phyloP scores from a whole-genome alignment of 768 basidiomycete genomes.

The Sarcodon sp. region DNA sequence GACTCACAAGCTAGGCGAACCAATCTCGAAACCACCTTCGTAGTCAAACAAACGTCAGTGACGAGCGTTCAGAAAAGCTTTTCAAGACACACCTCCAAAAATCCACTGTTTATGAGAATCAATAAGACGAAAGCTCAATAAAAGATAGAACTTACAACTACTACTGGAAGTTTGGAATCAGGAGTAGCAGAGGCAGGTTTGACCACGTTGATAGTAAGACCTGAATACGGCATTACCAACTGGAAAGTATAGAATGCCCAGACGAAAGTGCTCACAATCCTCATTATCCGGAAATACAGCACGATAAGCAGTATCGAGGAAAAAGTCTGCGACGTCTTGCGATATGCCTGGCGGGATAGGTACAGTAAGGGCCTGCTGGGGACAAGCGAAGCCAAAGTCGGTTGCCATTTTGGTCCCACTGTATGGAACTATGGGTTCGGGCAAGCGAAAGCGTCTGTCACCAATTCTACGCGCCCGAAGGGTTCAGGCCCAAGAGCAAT shows the following conservation, averaged over 20 bases:
- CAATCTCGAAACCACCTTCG: no score
- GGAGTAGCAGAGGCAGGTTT: constrained; percentile 27
- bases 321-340: constrained; percentile 18
- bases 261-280: constrained; percentile 26
- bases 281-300: constrained; percentile 22
- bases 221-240: constrained; percentile 10
- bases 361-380: constrained; percentile 26
- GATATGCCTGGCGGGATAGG: constrained; percentile 23
- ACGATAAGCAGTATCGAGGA: constrained; percentile 14
- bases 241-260: neutral
- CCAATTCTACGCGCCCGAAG: constrained; percentile 16
- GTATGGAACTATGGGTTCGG: constrained; percentile 12
- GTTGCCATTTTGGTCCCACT: constrained; percentile 24
- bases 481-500: neutral
- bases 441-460: constrained; percentile 13
- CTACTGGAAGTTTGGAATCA: constrained; percentile 34
- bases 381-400: constrained; percentile 29
- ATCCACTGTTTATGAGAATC: neutral
- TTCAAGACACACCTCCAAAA: neutral
- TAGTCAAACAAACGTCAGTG: no score
- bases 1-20: no score
- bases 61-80: neutral
- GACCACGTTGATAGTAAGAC: constrained; percentile 41
- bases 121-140: neutral
- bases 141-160: constrained; percentile 26